Evolutionary conservation across 2,329 filamentous ascomycete species (phyloP).

Genomic region (Penicillium freii): DNA sequence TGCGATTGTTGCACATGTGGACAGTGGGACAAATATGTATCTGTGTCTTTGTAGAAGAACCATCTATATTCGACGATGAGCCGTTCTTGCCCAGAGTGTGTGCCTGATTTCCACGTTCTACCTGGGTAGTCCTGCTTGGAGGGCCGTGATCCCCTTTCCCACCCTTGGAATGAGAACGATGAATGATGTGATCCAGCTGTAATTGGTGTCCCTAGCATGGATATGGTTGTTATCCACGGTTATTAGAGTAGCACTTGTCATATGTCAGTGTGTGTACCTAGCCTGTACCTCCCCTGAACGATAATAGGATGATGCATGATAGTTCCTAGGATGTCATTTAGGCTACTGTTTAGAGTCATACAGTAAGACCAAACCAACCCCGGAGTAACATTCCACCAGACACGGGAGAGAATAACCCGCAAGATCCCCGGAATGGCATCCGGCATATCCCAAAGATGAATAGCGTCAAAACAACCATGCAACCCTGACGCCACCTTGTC

Average conservation of each 20-base stretch:
- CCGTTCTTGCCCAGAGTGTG: neutral
- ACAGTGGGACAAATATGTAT: neutral
- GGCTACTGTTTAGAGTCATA: neutral
- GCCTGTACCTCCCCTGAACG: neutral
- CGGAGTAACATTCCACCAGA: constrained; percentile 6
- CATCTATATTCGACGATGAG: neutral
- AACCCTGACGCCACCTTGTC: constrained; percentile 6
- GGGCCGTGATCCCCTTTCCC: neutral
- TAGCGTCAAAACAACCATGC: constrained; percentile 3
- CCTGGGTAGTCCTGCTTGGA: neutral
- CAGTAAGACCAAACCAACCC: neutral
- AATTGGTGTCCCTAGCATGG: neutral
- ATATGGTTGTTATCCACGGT: neutral
- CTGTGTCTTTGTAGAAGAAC: neutral
- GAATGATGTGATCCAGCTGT: neutral
- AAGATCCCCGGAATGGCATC: neutral
- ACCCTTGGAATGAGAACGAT: neutral
- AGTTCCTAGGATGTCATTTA: neutral
- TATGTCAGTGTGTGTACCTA: neutral
- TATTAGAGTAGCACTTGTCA: neutral
- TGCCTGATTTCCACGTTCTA: neutral
- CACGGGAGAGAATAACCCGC: neutral
- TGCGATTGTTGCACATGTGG: neutral
- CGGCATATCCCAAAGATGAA: neutral
- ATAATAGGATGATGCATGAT: neutral